Evolutionary conservation across 768 basidiomycete genomes (phyloP).

Genomic region (Podaxis sp.): DNA sequence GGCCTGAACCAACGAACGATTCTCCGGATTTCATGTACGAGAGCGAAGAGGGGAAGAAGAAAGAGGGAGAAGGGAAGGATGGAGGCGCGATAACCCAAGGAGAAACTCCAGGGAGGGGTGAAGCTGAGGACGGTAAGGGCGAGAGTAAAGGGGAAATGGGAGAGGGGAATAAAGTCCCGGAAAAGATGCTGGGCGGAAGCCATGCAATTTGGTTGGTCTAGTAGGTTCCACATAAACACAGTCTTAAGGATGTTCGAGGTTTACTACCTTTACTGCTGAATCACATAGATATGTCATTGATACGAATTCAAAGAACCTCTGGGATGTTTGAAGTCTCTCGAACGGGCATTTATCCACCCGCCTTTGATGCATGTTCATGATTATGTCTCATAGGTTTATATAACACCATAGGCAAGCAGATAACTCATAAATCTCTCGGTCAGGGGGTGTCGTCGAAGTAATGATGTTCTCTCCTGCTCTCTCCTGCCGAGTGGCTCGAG

Average conservation of each 20-base stretch:
- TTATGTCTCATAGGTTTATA: too few relatives aligned
- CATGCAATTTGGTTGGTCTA: constrained; percentile 47
- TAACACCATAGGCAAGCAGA: too few relatives aligned
- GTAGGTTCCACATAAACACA: not conserved
- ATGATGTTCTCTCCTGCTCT: too few relatives aligned
- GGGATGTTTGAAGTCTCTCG: too few relatives aligned
- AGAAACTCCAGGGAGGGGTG: not conserved
- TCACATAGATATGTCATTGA: not conserved
- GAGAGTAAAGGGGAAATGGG: too few relatives aligned
- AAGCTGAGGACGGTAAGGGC: too few relatives aligned
- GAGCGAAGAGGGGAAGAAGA: constrained; percentile 12
- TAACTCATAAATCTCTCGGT: too few relatives aligned
- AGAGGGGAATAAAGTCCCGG: not conserved
- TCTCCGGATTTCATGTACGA: not conserved
- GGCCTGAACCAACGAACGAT: constrained; percentile 26
- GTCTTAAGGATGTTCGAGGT: not conserved
- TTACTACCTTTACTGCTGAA: not conserved
- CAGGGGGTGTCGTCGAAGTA: too few relatives aligned
- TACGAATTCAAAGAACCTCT: not conserved
- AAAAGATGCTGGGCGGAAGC: constrained; percentile 35
- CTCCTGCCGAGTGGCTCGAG: too few relatives aligned
- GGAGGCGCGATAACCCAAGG: not conserved
- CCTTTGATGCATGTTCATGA: too few relatives aligned
- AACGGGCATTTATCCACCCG: too few relatives aligned
- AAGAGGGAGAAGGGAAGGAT: constrained; percentile 15